Evolutionary conservation across 1,284 basidiomycete species (phyloP).

Genomic region (Cutaneotrichosporon dermatis): DNA sequence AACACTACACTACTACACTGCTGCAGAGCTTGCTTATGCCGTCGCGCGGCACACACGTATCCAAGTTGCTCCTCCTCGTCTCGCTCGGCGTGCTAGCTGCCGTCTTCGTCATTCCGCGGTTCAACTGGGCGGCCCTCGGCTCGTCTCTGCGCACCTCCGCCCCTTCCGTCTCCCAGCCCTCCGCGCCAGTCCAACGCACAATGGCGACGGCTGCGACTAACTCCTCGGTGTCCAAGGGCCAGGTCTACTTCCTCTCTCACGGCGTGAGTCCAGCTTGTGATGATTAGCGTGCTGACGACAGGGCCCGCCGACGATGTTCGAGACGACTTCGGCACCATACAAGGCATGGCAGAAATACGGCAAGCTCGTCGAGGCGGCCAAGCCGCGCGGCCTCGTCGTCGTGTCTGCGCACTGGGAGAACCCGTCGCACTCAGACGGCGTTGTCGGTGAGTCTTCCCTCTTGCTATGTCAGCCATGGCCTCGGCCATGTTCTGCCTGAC

Average conservation of each 20-base stretch:
- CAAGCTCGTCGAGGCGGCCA: constrained; percentile 27
- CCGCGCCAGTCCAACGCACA: constrained; percentile 1
- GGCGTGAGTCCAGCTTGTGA: constrained; percentile 25
- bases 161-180: not conserved
- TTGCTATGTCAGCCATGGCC: not conserved
- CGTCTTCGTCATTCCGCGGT: constrained; percentile 5
- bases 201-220: constrained; percentile 2
- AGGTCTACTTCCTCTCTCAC: constrained; percentile 46
- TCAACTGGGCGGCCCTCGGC: not conserved
- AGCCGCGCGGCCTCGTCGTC: constrained; percentile 48
- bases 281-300: constrained; percentile 4
- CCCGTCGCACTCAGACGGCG: constrained; percentile 14
- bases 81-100: constrained; percentile 11
- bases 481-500: too few relatives aligned
- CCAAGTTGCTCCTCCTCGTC: constrained; percentile 2
- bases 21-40: too few relatives aligned
- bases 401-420: constrained; percentile 54
- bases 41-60: too few relatives aligned
- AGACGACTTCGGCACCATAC: constrained; percentile 43
- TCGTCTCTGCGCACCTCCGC: not conserved
- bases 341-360: constrained; percentile 49
- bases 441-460: constrained; percentile 29
- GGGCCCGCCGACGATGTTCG: constrained; percentile 51
- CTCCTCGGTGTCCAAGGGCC: constrained; percentile 14
- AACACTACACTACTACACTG: too few relatives aligned